Percentiles rank a stretch among this genome's conserved stretches.
Evolutionary conservation across 208 protist species (phyloP).

Genomic region (Herpetomonas samuelpessoai): DNA sequence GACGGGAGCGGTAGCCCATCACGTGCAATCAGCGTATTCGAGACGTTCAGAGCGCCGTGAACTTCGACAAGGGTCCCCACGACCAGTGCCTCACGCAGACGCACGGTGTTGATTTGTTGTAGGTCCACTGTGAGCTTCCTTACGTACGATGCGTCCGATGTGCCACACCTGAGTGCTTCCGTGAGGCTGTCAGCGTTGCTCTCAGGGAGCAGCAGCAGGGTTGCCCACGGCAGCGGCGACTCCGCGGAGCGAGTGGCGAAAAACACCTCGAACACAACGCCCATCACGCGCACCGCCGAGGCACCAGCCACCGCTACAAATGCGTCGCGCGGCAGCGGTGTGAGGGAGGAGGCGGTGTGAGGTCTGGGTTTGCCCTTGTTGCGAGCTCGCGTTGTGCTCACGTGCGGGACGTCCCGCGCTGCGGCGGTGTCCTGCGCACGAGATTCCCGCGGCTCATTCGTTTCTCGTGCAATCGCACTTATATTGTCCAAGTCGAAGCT

Average conservation of each 20-base stretch:
- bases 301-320: conserved; percentile 12
- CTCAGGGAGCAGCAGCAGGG: conserved; percentile 15
- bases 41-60: conserved; percentile 12
- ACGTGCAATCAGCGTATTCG: neutral
- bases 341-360: conserved; percentile 1
- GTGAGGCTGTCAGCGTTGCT: neutral
- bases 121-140: conserved; percentile 13
- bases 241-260: conserved; percentile 19
- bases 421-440: neutral
- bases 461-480: neutral
- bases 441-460: no score
- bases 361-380: neutral
- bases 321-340: conserved; percentile 12
- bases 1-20: neutral
- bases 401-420: neutral
- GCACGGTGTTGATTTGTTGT: neutral
- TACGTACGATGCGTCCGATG: neutral
- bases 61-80: conserved; percentile 26
- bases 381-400: neutral
- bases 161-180: neutral
- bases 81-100: conserved; percentile 11
- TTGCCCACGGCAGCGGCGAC: conserved; percentile 27
- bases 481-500: neutral
- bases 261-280: conserved; percentile 37
- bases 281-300: conserved; percentile 16